Conservation (phyloP, 2,329 filamentous ascomycete species). For the Exophiala xenobiotica region DNA sequence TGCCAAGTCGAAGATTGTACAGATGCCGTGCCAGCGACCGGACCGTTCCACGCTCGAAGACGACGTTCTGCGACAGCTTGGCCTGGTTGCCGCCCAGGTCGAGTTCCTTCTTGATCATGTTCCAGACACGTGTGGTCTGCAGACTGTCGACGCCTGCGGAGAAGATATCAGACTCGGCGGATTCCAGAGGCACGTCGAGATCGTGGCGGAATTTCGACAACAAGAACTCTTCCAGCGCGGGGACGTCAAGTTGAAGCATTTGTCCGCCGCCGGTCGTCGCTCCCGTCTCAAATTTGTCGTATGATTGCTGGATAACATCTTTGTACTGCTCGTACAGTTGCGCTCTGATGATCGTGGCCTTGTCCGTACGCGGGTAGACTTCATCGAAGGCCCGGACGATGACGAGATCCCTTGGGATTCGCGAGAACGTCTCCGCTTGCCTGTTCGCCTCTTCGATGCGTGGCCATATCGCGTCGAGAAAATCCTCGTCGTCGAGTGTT, state of each 20-base stretch:
- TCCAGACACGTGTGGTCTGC: constrained; percentile 32
- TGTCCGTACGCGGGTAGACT: constrained; percentile 44
- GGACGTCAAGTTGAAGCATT: constrained; percentile 6
- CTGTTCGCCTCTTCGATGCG: constrained; percentile 50
- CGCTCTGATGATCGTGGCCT: constrained; percentile 58
- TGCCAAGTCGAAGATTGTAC: constrained; percentile 25
- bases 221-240: constrained; percentile 17
- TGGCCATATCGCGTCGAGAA: constrained; percentile 47
- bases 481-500: constrained; percentile 36
- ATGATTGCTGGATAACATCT: constrained; percentile 11
- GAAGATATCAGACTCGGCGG: constrained; percentile 18
- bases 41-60: constrained; percentile 60
- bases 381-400: constrained; percentile 42
- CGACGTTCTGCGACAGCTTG: constrained; percentile 54
- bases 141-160: constrained; percentile 22
- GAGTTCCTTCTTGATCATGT: constrained; percentile 44
- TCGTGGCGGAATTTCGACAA: constrained; percentile 15
- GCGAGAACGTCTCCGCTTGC: constrained; percentile 51
- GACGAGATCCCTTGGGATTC: constrained; percentile 52
- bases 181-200: constrained; percentile 7
- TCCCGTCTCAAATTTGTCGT: constrained; percentile 7
- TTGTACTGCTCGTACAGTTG: constrained; percentile 53
- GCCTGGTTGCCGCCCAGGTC: constrained; percentile 11
- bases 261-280: neutral
- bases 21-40: constrained; percentile 41